Evolutionary conservation across 1,284 basidiomycete genomes (phyloP).

Genomic region (Takashimella tepidaria): DNA sequence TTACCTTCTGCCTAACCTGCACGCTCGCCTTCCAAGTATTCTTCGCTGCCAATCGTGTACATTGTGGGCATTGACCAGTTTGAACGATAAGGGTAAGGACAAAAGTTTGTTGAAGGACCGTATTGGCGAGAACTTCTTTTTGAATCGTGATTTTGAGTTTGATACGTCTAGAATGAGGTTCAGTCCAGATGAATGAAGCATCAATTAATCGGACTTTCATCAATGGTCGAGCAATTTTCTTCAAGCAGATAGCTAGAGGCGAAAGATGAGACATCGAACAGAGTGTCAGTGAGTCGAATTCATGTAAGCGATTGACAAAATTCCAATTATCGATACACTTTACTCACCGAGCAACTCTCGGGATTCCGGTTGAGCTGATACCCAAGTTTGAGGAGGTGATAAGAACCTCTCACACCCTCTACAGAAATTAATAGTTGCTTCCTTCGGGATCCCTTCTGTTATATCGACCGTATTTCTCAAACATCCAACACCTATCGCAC

Average conservation of each 20-base stretch:
- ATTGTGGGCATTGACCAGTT: constrained; percentile 92
- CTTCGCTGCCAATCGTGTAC: constrained; percentile 89
- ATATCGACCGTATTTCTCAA: constrained; percentile 72
- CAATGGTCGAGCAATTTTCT: constrained; percentile 83
- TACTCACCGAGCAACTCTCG: constrained; percentile 70
- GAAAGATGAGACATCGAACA: not conserved
- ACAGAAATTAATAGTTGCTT: constrained; percentile 91
- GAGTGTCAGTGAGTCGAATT: not conserved
- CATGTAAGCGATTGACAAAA: not conserved
- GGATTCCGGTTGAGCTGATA: constrained; percentile 80
- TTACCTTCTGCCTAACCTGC: constrained; percentile 95
- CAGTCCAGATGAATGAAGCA: constrained; percentile 98
- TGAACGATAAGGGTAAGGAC: constrained; percentile 95
- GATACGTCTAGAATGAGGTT: constrained; percentile 91
- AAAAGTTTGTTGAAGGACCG: constrained; percentile 95
- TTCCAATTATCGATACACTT: not conserved
- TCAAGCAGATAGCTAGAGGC: constrained; percentile 66
- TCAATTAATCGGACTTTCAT: constrained; percentile 93
- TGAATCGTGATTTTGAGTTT: constrained; percentile 94
- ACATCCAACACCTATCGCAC: constrained; percentile 32
- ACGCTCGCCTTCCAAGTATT: constrained; percentile 98
- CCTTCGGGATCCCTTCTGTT: constrained; percentile 96
- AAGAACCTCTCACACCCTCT: constrained; percentile 94
- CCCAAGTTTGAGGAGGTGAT: constrained; percentile 85
- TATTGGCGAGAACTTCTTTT: constrained; percentile 94